Evolutionary conservation across 805 yeast species (phyloP).

Genomic region (Zygosaccharomyces bisporus): DNA sequence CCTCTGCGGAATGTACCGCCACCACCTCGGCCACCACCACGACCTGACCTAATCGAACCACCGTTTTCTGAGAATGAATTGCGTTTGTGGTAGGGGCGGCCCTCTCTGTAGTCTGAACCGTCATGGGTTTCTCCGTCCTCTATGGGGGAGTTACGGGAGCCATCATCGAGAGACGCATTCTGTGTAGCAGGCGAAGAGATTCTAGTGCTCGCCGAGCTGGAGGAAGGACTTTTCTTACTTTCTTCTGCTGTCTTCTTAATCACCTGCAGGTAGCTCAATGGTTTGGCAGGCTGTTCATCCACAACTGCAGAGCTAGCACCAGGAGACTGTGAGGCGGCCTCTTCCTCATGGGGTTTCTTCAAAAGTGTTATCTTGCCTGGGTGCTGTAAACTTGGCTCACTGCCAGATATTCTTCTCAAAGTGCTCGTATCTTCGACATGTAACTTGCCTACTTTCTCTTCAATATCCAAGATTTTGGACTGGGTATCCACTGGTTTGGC

Average conservation of each 20-base stretch:
- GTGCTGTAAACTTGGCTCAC: conserved; percentile 13
- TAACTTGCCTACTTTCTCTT: conserved; percentile 42
- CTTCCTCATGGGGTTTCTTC: conserved; percentile 20
- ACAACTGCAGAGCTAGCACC: neutral
- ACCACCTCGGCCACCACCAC: conserved; percentile 16
- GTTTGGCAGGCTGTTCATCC: conserved; percentile 13
- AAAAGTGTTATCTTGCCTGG: conserved; percentile 21
- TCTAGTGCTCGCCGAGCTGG: conserved; percentile 8
- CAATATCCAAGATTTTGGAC: conserved; percentile 60
- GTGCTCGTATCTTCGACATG: conserved; percentile 45
- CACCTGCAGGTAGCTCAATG: conserved; percentile 30
- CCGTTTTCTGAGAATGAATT: conserved; percentile 8
- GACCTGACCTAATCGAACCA: conserved; percentile 14
- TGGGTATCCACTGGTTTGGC: conserved; percentile 84
- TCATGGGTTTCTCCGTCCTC: neutral
- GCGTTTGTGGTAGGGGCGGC: conserved; percentile 7
- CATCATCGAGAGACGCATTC: neutral
- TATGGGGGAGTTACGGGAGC: neutral
- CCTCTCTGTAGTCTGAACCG: neutral
- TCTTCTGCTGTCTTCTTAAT: conserved; percentile 28
- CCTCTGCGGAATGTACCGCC: conserved; percentile 8
- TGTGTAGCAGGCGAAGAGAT: conserved; percentile 11
- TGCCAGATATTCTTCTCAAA: conserved; percentile 26
- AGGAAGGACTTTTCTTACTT: conserved; percentile 15
- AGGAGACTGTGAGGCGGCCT: conserved; percentile 2